These are phyloP conservation scores for Arabidopsis hybrid DNA, from an alignment of 441 rosid species.

Conservation along the genomic window DNA sequence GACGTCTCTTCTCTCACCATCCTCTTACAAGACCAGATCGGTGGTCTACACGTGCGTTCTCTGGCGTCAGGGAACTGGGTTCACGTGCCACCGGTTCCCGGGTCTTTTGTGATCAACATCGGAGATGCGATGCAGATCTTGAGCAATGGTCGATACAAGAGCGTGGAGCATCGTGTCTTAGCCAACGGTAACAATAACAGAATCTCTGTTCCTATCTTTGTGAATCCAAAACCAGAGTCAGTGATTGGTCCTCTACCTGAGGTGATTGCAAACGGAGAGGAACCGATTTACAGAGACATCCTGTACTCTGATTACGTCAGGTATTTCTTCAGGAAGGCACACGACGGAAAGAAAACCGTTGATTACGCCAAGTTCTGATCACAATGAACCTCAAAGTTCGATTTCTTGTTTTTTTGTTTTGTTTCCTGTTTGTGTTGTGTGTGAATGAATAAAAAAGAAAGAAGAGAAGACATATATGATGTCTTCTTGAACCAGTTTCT, in stretches of 20 bases:
- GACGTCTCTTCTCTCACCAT: slow-evolving; percentile 60
- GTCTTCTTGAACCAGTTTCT: slow-evolving; percentile 2
- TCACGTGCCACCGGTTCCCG: slow-evolving; percentile 50
- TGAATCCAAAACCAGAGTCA: slow-evolving; percentile 48
- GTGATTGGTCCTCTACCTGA: slow-evolving; percentile 51
- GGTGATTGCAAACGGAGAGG: slow-evolving; percentile 46
- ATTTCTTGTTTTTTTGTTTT: background rate
- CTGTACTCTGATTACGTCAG: slow-evolving; percentile 53
- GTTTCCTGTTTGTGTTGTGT: slow-evolving; percentile 23
- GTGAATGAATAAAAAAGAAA: slow-evolving; percentile 32
- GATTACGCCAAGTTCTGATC: slow-evolving; percentile 44
- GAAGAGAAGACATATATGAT: slow-evolving; percentile 19
- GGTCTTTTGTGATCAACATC: slow-evolving; percentile 57
- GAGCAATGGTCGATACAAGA: slow-evolving; percentile 58
- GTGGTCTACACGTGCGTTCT: slow-evolving; percentile 61
- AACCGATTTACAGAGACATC: slow-evolving; percentile 47
- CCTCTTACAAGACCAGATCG: slow-evolving; percentile 61
- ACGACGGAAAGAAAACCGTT: slow-evolving; percentile 47
- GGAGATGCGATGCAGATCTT: slow-evolving; percentile 60
- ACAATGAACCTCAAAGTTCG: slow-evolving; percentile 11
- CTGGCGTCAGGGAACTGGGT: slow-evolving; percentile 57
- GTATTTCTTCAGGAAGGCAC: slow-evolving; percentile 49
- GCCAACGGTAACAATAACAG: slow-evolving; percentile 47
- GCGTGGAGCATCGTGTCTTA: slow-evolving; percentile 57
- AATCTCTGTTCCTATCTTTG: slow-evolving; percentile 54